phyloP scores from a whole-genome alignment of 345 rosid species.

The Pistacia vera region DNA sequence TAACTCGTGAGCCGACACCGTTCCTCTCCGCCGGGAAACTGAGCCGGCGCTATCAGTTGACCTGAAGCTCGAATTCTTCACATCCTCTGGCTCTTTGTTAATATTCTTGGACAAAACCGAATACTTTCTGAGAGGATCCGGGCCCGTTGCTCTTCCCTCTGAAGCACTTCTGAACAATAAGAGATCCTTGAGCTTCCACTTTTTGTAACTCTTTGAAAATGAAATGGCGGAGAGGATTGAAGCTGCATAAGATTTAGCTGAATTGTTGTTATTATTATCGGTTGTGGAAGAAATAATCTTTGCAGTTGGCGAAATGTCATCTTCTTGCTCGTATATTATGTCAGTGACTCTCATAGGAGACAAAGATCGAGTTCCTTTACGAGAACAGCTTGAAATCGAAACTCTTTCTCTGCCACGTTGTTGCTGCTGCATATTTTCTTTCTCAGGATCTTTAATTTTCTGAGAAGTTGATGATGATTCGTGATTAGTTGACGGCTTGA shows the following conservation, averaged over 20 bases:
- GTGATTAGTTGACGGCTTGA: constrained; percentile 47
- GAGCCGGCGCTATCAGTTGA: constrained; percentile 63
- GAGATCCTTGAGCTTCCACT: constrained; percentile 88
- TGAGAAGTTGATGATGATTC: constrained; percentile 35
- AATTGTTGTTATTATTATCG: constrained; percentile 10
- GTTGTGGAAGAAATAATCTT: constrained; percentile 33
- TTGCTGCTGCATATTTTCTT: constrained; percentile 19
- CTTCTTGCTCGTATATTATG: constrained; percentile 48
- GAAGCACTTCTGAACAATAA: constrained; percentile 87
- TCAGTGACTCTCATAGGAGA: constrained; percentile 82
- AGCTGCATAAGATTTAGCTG: constrained; percentile 44
- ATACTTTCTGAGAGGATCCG: constrained; percentile 53
- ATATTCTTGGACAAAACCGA: constrained; percentile 44
- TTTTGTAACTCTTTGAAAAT: constrained; percentile 51
- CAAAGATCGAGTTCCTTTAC: constrained; percentile 74
- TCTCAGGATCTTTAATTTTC: too few relatives aligned
- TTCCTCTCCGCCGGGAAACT: constrained; percentile 41
- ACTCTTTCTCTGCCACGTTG: constrained; percentile 39
- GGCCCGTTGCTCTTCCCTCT: constrained; percentile 72
- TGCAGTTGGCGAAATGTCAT: constrained; percentile 32
- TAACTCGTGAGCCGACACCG: constrained; percentile 77
- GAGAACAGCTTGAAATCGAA: constrained; percentile 26
- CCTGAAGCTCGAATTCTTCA: constrained; percentile 56
- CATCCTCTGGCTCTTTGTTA: constrained; percentile 44
- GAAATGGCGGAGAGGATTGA: constrained; percentile 68